phyloP scores from a whole-genome alignment of 257 asterid genomes.

The Catharanthus roseus region DNA sequence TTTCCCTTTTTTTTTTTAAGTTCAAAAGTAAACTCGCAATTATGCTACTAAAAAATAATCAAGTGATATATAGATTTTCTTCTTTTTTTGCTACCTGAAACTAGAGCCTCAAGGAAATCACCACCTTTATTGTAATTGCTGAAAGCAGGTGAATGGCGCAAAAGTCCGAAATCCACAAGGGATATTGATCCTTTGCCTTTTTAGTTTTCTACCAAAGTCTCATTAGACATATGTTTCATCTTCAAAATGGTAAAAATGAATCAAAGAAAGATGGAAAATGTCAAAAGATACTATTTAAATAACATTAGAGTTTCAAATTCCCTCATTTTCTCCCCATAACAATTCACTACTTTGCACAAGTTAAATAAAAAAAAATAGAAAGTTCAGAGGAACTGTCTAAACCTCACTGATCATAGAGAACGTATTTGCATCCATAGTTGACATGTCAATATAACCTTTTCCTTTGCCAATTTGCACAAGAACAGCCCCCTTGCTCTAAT shows the following conservation, averaged over 20 bases:
- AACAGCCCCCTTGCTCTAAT: slow-evolving; percentile 77
- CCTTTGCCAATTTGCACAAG: slow-evolving; percentile 80
- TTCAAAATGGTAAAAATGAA: not conserved
- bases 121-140: slow-evolving; percentile 79
- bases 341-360: not conserved
- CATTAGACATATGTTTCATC: too few species aligned
- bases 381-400: not conserved
- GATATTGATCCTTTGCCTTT: too few species aligned
- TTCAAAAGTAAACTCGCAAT: too few species aligned
- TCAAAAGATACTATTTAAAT: not conserved
- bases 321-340: not conserved
- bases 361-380: not conserved
- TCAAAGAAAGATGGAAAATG: not conserved
- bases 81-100: slow-evolving; percentile 98
- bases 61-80: too few species aligned
- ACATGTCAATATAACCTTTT: slow-evolving; percentile 94
- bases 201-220: slow-evolving; percentile 8
- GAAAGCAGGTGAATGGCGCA: slow-evolving; percentile 20
- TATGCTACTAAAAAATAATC: too few species aligned
- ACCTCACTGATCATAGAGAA: slow-evolving; percentile 87
- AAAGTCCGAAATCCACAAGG: slow-evolving; percentile 7
- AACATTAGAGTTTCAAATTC: not conserved
- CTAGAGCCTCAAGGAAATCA: slow-evolving; percentile 84
- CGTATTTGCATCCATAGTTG: slow-evolving; percentile 96
- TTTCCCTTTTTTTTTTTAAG: too few species aligned